Base-by-base conservation (phyloP, 139 green algal species). In the Edaphochlamys debaryana region DNA sequence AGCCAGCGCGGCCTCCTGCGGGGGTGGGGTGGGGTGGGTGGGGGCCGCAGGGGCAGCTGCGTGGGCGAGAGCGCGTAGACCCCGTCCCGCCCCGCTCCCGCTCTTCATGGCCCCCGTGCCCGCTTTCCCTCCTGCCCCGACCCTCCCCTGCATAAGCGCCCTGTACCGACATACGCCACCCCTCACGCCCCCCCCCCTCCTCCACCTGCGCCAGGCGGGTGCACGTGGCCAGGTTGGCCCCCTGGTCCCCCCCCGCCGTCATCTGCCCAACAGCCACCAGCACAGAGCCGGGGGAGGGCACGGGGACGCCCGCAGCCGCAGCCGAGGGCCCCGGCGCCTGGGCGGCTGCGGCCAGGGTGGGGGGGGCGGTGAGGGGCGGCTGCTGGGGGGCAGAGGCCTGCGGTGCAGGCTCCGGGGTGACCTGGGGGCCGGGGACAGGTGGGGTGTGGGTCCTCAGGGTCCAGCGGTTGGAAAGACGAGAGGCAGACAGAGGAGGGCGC, bases 201-300 rank as follows among this genome's bases (percentile, higher is more conserved):
- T 41, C 34, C 42, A 88, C 93, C 79, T 93, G 27, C 3, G 91
- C 92, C 29, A 98, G 84, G 11, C 38, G 23, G 4, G 52, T 71
- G 66, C 91, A 94, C 15, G 85, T 93, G 2, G 75, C 0, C 22
- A 94, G 93, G 85, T 98, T 98, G 9, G 41, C 23, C 3, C 84
- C 29, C 34, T 88, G 81, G 69, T 92, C 86, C 0, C 79, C 89
- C 0, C 84, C 80, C 17, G 92, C 81, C 0, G 93, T 96, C 94
- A 98, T 97, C 78, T 97, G 94, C 0, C 76, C 94, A 4, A 97
- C 92, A 2, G 94, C 94, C 8, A 97, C 73, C 4, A 63, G 72
- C n/a, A 72, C 58, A 29, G 38, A 11, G 41, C 58, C 58, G 27
- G 37, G 19, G 36, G 36, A 8, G 19, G 36, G 36, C 5, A 1